Base-by-base conservation (phyloP, 2,329 filamentous ascomycete genomes). In the Fusarium caatingaense region DNA sequence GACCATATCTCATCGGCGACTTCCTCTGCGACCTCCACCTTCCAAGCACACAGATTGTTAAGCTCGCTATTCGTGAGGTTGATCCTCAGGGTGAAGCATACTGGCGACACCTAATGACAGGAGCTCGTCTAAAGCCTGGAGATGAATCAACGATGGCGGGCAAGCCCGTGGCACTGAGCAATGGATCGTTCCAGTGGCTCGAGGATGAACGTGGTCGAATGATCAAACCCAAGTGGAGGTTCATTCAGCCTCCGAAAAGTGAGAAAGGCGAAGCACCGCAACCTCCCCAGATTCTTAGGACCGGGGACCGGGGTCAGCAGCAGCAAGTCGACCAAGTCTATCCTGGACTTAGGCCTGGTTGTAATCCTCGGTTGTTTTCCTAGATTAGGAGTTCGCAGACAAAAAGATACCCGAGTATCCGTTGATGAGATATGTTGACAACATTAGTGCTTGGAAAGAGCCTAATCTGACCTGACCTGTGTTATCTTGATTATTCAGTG, bases 1-100 rank as follows among this genome's bases (percentile, higher is more conserved):
- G 74, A 5, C 74, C 71, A n/a, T 76, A 72, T 30, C 60, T 70
- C 32, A 27, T 75, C 48, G 74, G 74, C 13, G 56, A 70, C 8
- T 74, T 34, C 34, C 59, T 75, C n/a, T 72, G 69, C 47, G 53
- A 74, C 20, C 21, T 76, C 18, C 44, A 69, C n/a, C 49, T 21
- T n/a, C 42, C 21, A 37, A 64, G 42, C 16, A 64, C 57, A 4
- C 23, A 44, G 4, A 27, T 74, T 9, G 13, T 65, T 16, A 75
- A 71, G 41, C 20, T 74, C 34, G 73, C 64, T 18, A 11, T 6
- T 5, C 63, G 60, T 16, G 27, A 32, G 15, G 20, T 34, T 18
- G 49, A 45, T 15, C 57, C 56, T 12, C 28, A 55, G 34, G 42
- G 59, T 2, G 25, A 56, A 28, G n/a, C n/a, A 25, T 55, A 23